These are phyloP conservation scores for Nigrospora sphaerica DNA, from an alignment of 2,329 filamentous ascomycete species.

Conservation along the genomic window DNA sequence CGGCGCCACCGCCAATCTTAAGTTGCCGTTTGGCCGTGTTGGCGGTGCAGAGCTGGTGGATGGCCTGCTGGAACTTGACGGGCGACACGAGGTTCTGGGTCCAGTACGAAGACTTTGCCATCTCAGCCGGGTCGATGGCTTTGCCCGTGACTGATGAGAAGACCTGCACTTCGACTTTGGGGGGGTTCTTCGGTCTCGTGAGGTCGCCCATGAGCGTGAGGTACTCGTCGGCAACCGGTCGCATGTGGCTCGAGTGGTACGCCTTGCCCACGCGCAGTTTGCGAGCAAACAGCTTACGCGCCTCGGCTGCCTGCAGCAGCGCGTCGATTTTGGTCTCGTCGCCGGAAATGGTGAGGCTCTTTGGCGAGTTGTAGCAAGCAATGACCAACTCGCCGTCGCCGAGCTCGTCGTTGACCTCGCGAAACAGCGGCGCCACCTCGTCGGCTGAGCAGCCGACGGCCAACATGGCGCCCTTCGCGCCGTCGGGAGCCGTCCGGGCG, in stretches of 20 bases:
- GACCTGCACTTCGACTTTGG: conserved; percentile 10
- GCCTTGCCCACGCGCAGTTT: conserved; percentile 31
- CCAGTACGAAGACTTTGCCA: conserved; percentile 18
- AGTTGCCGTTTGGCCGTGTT: conserved; percentile 1
- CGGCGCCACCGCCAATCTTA: conserved; percentile 8
- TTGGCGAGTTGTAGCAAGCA: conserved; percentile 21
- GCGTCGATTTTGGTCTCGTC: conserved; percentile 19
- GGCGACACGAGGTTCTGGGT: conserved; percentile 24
- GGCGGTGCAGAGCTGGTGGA: conserved; percentile 7
- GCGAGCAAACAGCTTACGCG: conserved; percentile 21
- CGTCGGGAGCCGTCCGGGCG: conserved; percentile 10
- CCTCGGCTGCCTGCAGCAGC: conserved; percentile 17
- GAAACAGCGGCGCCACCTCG: not conserved
- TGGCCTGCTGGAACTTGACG: conserved; percentile 27
- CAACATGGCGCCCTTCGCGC: conserved; percentile 17
- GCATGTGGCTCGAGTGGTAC: conserved; percentile 36
- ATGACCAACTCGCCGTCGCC: conserved; percentile 17
- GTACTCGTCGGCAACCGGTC: conserved; percentile 24
- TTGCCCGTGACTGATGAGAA: conserved; percentile 20
- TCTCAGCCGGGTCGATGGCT: conserved; percentile 12
- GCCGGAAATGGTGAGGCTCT: conserved; percentile 20
- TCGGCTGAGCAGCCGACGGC: conserved; percentile 11
- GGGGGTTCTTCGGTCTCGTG: conserved; percentile 1
- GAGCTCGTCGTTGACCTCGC: conserved; percentile 3
- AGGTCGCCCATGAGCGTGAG: conserved; percentile 16